Base-by-base conservation (phyloP, 805 yeast species). In the Kodamaea hsintzibuensis region DNA sequence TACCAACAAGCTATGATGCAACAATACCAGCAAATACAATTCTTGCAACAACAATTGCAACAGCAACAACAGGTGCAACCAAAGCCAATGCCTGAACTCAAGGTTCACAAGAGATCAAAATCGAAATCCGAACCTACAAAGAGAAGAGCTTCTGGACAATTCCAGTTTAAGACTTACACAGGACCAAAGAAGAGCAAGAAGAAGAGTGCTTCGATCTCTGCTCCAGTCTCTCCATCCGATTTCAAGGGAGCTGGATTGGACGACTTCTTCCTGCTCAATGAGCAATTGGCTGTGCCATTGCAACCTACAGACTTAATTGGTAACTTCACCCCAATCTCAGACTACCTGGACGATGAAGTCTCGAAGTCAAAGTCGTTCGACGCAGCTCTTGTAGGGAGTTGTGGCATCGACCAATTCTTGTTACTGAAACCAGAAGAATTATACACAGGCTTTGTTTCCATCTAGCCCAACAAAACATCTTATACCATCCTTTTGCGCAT, bases 151-250 rank as follows among this genome's bases (percentile, higher is more conserved):
- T 60, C 51, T 27, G 57, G 60, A 2, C 60, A 61, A 43, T 59
- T 66, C 47, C 71, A 66, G 50, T 67, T 68, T 62, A 69, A 68
- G 51, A 60, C 65, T 5, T 69, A 69, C 63, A 67, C 59, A 22
- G 72, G 70, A 7, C 73, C 72, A 22, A 59, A 55, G 50, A 55
- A 56, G 52, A 55, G 54, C 49, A 60, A 61, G 63, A 60, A 62
- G 50, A 60, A 63, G 30, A 57, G 69, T 6, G 63, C 54, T 39
- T 67, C 71, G 35, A 30, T 30, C 27, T 53, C 47, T 18, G 42
- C 52, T n/a, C 49, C 54, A 22, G 53, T 53, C 18, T 47, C 51
- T 27, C 52, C 43, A 18, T 47, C 50, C 48, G 44, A 52, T 17
- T 53, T 49, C n/a, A 47, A 47, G 18, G 51, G 46, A 40, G 54